Evolutionary conservation across 192 early-diverging fungal genomes (phyloP), one percentile per base, ranked within the genome.

Genomic region (Gamsiella multidivaricata): DNA sequence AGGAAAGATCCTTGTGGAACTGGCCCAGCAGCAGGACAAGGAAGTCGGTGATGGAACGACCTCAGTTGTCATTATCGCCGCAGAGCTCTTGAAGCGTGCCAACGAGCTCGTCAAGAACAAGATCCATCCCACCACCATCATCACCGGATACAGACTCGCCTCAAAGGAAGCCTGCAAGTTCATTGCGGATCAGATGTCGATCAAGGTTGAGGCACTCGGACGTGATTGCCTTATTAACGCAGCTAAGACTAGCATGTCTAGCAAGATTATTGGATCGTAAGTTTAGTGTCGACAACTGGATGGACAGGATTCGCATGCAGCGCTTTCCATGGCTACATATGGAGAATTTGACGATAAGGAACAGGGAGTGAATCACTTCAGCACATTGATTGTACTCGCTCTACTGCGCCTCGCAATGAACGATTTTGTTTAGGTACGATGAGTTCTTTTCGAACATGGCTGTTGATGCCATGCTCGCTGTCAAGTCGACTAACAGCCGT

Each of bases 41-140:
- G 98, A 99, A 81, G 98, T 99, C 1, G 98, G 98, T 54, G 98
- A 99, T 79, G 98, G 98, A 12, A 99, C 98, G 17, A 99, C 98
- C 1, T 98, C 96, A 2, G 98, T 99, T 10, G 98, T 99, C 3
- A 96, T 99, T 67, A 96, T 99, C 71, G 98, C 98, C 7, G 95
- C 98, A 11, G 98, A 99, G 84, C 87, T 99, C 31, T 87, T 99
- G 79, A 87, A 91, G 47, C 87, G 98, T 54, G 98, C 95, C 54
- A 97, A 97, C 79, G 98, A 99, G 61, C 87, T 99, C 41, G 92
- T 98, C 56, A 98, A 98, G 86, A 97, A 96, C 90, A 94, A 95
- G 81, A 98, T 99, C 75, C 98, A 99, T 81, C 98, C 98, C 17
- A 97, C 97, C 8, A 98, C 96, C 22, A 94, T 99, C 68, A 99